Percentiles rank a stretch among this genome's conserved stretches.
Conservation (phyloP, 1,284 basidiomycete genomes). For the Leccinum subrobustum region DNA sequence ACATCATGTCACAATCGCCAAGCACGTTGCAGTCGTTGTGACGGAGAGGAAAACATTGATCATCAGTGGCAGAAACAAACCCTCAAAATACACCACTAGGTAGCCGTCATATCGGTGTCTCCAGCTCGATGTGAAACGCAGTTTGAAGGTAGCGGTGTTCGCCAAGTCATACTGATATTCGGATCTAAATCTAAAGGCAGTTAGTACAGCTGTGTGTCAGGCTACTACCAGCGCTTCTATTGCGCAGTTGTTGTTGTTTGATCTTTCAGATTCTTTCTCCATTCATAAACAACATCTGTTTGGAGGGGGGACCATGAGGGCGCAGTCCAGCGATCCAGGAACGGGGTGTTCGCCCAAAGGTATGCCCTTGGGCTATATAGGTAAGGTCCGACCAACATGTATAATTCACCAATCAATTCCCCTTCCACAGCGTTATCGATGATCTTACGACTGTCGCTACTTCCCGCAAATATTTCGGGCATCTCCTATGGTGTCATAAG, state of each 20-base stretch:
- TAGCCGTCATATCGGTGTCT: neutral
- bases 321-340: neutral
- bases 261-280: neutral
- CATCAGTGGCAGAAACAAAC: neutral
- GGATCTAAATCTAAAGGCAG: neutral
- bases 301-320: neutral
- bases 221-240: neutral
- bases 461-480: neutral
- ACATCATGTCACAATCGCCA: neutral
- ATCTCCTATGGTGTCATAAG: neutral
- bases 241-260: neutral
- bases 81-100: neutral
- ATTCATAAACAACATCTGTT: neutral
- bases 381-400: neutral
- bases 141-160: neutral
- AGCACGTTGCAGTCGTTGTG: neutral
- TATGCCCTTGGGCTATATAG: neutral
- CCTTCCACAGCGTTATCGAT: neutral
- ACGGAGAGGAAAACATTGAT: neutral
- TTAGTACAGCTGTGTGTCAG: neutral
- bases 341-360: neutral
- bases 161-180: neutral
- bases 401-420: neutral
- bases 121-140: neutral
- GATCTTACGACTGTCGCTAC: neutral